These are phyloP conservation scores for Crithidia brevicula DNA, from an alignment of 208 protist genomes.

Conservation along the genomic window DNA sequence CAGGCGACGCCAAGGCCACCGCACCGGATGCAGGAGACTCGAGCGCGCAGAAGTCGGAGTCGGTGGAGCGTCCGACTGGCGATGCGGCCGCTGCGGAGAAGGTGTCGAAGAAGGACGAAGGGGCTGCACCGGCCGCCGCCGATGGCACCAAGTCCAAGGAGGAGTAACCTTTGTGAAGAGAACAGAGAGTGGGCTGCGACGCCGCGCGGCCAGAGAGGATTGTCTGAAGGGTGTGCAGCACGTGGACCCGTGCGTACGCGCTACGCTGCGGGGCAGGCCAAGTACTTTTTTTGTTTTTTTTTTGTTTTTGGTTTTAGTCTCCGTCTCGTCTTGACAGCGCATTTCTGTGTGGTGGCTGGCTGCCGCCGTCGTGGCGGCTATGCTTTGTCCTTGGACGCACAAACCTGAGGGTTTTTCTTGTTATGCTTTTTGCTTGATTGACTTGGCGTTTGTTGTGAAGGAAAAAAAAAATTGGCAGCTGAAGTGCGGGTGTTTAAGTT, in stretches of 20 bases:
- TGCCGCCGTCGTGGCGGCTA: too few species aligned
- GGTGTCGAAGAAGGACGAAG: slow-evolving; percentile 8
- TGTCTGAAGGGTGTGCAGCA: too few species aligned
- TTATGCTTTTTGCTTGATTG: slow-evolving; percentile 9
- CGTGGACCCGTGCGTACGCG: too few species aligned
- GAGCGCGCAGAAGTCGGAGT: slow-evolving; percentile 7
- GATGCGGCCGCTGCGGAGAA: not conserved
- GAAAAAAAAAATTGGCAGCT: not conserved
- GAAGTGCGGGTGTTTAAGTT: not conserved
- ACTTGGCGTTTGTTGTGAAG: too few species aligned
- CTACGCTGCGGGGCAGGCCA: too few species aligned
- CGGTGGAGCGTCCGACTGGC: not conserved
- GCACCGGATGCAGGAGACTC: not conserved
- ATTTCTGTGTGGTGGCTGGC: not conserved
- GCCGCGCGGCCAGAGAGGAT: too few species aligned
- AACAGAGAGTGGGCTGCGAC: too few species aligned
- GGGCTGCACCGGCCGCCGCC: not conserved
- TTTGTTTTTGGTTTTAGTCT: too few species aligned
- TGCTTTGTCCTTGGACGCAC: not conserved
- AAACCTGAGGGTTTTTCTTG: not conserved
- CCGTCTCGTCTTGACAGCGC: too few species aligned
- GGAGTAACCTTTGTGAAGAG: slow-evolving; percentile 11
- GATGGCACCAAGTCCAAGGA: slow-evolving; percentile 14
- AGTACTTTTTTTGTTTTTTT: too few species aligned
- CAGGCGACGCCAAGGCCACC: slow-evolving; percentile 5